Evolutionary conservation across 306 rosid species (phyloP).

Genomic region (Luffa aegyptiaca): DNA sequence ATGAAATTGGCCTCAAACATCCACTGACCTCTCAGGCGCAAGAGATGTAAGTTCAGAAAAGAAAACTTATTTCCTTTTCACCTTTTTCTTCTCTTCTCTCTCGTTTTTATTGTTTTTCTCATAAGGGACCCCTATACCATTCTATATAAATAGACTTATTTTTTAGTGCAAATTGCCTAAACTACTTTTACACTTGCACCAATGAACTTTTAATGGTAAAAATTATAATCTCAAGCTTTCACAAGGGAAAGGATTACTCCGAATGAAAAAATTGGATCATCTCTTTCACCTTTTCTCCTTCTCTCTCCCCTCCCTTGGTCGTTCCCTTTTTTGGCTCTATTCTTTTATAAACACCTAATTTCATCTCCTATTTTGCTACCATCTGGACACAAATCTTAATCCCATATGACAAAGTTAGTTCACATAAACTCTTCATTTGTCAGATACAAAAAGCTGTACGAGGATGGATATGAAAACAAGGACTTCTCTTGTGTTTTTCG

Average conservation of each 20-base stretch:
- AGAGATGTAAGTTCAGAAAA: constrained; percentile 39
- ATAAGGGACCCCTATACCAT: no score
- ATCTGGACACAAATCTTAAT: background rate
- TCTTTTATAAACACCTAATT: background rate
- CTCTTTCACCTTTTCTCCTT: background rate
- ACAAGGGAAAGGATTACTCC: background rate
- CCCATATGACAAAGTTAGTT: background rate
- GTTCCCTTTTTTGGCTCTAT: background rate
- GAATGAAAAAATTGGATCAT: background rate
- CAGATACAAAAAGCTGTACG: constrained; percentile 61
- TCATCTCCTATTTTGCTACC: background rate
- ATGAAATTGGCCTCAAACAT: constrained; percentile 37
- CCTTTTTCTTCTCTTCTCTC: constrained; percentile 3
- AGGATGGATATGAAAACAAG: constrained; percentile 44
- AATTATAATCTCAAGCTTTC: background rate
- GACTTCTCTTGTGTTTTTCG: constrained; percentile 84
- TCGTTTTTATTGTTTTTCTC: background rate
- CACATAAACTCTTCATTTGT: background rate
- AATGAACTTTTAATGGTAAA: no score
- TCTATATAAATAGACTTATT: no score
- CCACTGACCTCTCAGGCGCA: constrained; percentile 66
- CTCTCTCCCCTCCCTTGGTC: background rate
- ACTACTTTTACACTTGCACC: background rate
- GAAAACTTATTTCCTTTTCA: background rate
- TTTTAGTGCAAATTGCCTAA: background rate